Base-by-base conservation (phyloP, 805 yeast genomes). In the Candida lessepsii region DNA sequence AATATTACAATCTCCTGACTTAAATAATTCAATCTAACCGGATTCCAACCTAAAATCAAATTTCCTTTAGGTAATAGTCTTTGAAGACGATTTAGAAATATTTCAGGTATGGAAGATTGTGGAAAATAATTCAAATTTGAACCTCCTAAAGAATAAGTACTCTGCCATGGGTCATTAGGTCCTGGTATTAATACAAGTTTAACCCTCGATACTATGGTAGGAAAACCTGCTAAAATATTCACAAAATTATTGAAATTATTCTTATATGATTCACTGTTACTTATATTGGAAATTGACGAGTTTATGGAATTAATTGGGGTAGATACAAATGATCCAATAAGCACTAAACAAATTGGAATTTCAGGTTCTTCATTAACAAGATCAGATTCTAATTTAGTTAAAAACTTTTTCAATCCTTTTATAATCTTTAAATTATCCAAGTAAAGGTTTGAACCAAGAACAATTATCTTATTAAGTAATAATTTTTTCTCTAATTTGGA, bases 121-220 rank as follows among this genome's bases (percentile, higher is more conserved):
- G 99, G 99, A 20, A 63, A 53, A 28, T 55, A 44, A 32, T 61
- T 58, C 26, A 65, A 40, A 37, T 60, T 57, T 0, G 70, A 57
- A 7, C 67, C 51, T 3, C 91, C 89, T 36, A 82, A 70, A 1
- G 85, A 73, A 35, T 74, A 75, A 40, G 81, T 69, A 1, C 93
- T 77, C 25, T 81, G 81, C 97, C 98, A 93, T 0, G 96, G 96
- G 61, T 93, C 99, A 50, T 87, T 85, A 29, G 79, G 78, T 1
- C 99, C 98, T 0, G 98, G 97, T 1, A 91, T 67, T 43, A 93
- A 76, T 1, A 88, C 63, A 20, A 93, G 60, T 37, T 83, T 80
- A 20, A 84, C 71, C 5, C 63, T 55, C 6, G 64, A 54, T 10
- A 80, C 63, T 5, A 88, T 60, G 3, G 58, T 55, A 0, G 87